A percentile compares a stretch with the other conserved stretches of the same genome.
Conservation (phyloP, 176 grass and related monocot species). For the Aegilops tauschii region DNA sequence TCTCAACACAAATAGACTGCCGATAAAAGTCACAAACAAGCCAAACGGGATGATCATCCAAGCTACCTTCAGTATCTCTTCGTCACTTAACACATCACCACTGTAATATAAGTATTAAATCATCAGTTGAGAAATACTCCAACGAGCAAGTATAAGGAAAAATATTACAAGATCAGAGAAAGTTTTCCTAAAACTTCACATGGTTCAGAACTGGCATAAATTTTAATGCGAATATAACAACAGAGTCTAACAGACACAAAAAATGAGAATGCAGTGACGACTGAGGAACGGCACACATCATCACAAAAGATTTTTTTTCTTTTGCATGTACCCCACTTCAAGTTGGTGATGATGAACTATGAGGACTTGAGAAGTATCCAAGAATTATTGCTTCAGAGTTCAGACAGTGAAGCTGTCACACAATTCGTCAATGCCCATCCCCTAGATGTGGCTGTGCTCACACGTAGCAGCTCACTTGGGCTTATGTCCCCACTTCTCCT, state of each 20-base stretch:
- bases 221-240: background rate
- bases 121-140: background rate
- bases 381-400: background rate
- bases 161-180: constrained; percentile 19
- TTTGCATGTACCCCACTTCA: background rate
- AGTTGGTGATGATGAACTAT: background rate
- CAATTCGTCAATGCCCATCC: background rate
- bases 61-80: constrained; percentile 71
- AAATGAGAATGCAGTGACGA: background rate
- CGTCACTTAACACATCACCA: constrained; percentile 56
- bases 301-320: background rate
- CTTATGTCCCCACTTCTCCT: background rate
- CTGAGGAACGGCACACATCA: background rate
- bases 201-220: background rate
- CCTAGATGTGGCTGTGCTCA: background rate
- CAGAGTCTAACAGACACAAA: background rate
- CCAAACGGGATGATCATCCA: constrained; percentile 94
- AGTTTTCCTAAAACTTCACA: background rate
- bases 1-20: constrained; percentile 71
- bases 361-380: constrained; percentile 5
- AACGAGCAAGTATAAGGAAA: background rate
- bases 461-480: background rate
- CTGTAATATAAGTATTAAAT: constrained; percentile 48
- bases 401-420: background rate
- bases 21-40: constrained; percentile 67